Evolutionary conservation across 2,329 filamentous ascomycete species (phyloP), one percentile per base, ranked within the genome.

Genomic region (Aphanocladium album): DNA sequence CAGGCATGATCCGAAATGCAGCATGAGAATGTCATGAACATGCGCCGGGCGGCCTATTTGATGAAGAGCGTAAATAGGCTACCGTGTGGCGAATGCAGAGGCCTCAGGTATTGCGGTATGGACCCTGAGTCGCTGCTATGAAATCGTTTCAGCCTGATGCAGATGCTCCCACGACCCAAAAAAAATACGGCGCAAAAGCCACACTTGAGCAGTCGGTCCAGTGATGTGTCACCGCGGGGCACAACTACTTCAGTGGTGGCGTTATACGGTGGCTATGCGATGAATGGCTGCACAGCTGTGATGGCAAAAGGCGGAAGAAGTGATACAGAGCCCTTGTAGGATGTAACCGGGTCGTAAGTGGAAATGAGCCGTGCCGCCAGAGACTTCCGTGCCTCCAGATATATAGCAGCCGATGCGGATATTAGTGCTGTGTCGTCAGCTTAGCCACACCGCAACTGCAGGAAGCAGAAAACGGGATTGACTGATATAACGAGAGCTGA

Each of bases 231-330:
- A 21, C 55, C 55, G 33, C 55, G 23, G 55, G 55, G 45, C 56
- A 43, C 33, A 51, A 25, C n/a, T 37, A n/a, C 25, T 35, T 8
- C 25, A 49, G 47, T 23, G 30, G 56, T 59, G 56, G 56, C 56
- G 56, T 59, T 52, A 25, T 41, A 51, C 17, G 35, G 56, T 59
- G 56, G 56, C 56, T 59, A 59, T 52, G 56, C 47, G 56, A 49
- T n/a, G n/a, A 59, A 52, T 33, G n/a, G 27, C 47, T 47, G 56
- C 56, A 12, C 46, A 45, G 47, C 35, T 33, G 56, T 51, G 35
- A 43, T 17, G 46, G 14, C 33, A 43, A 43, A 9, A 14, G 12
- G 9, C 5, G n/a, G 21, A 35, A 35, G 39, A 45, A 1, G 33
- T 35, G 41, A 30, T 16, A 17, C 17, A 21, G 25, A 17, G 53